phyloP scores from a whole-genome alignment of 129 eudicot species.

The Flaveria linearis region DNA sequence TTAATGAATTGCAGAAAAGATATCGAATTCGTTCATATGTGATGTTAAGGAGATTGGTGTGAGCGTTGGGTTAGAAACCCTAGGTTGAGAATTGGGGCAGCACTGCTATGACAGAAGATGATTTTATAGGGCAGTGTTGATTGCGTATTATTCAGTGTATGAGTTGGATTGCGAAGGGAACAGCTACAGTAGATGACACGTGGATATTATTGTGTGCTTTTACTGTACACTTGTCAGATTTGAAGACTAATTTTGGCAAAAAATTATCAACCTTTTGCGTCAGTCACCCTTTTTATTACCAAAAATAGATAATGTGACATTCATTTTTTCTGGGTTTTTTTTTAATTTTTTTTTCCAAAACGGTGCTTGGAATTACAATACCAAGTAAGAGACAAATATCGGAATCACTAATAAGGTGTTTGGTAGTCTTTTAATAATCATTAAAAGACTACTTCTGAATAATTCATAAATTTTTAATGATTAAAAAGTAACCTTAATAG shows the following conservation, averaged over 20 bases:
- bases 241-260: constrained; percentile 9
- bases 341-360: too few relatives aligned
- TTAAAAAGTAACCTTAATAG: too few relatives aligned
- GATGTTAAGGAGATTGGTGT: not conserved
- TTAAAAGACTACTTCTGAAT: too few relatives aligned
- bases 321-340: too few relatives aligned
- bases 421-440: too few relatives aligned
- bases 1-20: not conserved
- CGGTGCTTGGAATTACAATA: too few relatives aligned
- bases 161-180: constrained; percentile 17
- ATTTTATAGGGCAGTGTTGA: constrained; percentile 21
- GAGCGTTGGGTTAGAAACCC: constrained; percentile 45
- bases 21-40: constrained; percentile 37
- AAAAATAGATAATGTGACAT: constrained; percentile 1
- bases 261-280: not conserved
- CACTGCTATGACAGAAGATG: too few relatives aligned
- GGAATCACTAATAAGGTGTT: too few relatives aligned
- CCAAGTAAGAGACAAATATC: too few relatives aligned
- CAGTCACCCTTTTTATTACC: not conserved
- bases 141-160: constrained; percentile 27
- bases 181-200: constrained; percentile 28
- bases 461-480: too few relatives aligned
- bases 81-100: constrained; percentile 40
- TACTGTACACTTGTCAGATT: constrained; percentile 19
- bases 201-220: constrained; percentile 13